Evolutionary conservation across 1,284 basidiomycete species (phyloP).

Genomic region (Leccinum subrobustum): DNA sequence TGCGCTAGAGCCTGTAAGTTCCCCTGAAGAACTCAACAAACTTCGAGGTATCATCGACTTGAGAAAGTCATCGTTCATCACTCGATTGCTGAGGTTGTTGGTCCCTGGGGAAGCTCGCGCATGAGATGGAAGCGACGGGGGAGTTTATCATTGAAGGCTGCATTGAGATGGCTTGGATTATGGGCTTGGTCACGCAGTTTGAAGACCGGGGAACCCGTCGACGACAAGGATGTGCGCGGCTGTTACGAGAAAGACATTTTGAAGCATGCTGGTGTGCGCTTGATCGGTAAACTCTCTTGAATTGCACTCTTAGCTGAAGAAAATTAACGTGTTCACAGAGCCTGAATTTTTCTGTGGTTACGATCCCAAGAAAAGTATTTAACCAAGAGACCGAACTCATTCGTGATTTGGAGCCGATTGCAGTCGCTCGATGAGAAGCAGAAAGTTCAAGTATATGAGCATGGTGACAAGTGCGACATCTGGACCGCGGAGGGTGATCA

Average conservation of each 20-base stretch:
- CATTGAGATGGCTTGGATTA: too few species aligned
- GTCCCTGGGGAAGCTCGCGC: too few species aligned
- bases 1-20: conserved; percentile 57
- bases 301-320: not conserved
- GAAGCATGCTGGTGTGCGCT: conserved; percentile 89
- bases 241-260: conserved; percentile 96
- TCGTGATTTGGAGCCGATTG: too few species aligned
- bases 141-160: conserved; percentile 67
- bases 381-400: too few species aligned
- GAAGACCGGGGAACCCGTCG: conserved; percentile 92
- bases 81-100: conserved; percentile 53
- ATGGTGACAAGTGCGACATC: too few species aligned
- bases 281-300: conserved; percentile 71
- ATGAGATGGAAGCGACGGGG: conserved; percentile 42
- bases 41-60: conserved; percentile 85
- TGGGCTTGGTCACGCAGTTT: conserved; percentile 98
- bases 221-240: conserved; percentile 94
- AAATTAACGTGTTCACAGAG: too few species aligned
- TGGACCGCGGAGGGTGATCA: too few species aligned
- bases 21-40: conserved; percentile 73
- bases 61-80: conserved; percentile 93
- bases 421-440: too few species aligned
- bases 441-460: too few species aligned
- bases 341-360: too few species aligned
- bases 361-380: too few species aligned